Base-by-base conservation (phyloP, 805 yeast genomes). In the Candida nanaspora region DNA sequence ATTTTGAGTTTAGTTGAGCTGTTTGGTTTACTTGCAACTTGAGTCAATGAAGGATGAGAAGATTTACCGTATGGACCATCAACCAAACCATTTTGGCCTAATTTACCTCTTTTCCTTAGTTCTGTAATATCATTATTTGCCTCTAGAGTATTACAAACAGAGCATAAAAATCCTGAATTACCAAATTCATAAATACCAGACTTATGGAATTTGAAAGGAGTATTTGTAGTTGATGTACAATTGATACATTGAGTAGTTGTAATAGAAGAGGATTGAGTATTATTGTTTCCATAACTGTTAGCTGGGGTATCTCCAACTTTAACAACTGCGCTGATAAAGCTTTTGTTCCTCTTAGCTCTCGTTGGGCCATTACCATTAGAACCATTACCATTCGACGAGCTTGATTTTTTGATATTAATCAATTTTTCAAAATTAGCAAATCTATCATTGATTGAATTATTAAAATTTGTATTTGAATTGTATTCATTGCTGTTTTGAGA, bases 171-270 rank as follows among this genome's bases (percentile, higher is more conserved):
- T 1, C 66, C 66, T 2, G 65, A 49, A 45, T 62, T 62, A 10
- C 62, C 65, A 38, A 52, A 52, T 43, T 60, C 62, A 37, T 57
- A 62, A 7, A 61, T 51, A 2, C 66, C 66, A 20, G 55, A 60
- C 25, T 49, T 53, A 43, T 56, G 52, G 35, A 52, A 62, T 41
- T 53, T 61, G 46, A 54, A 62, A 14, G 64, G 64, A 4, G 59
- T 62, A 38, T 53, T 45, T 2, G 55, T 41, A 2, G 44, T 45
- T 8, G 57, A 48, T 2, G 55, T 46, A 45, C 66, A 62, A 41
- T 62, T 62, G 32, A 62, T 47, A 41, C 66, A 62, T 37, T 48
- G 50, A 33, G 45, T 51, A 14, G 41, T 37, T 19, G 40, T 14
- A 2, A 37, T 10, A 4, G 22, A 4, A 9, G 38, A 8, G 3